Conservation (phyloP, 768 basidiomycete genomes). For the Hortiboletus flavorubellus region DNA sequence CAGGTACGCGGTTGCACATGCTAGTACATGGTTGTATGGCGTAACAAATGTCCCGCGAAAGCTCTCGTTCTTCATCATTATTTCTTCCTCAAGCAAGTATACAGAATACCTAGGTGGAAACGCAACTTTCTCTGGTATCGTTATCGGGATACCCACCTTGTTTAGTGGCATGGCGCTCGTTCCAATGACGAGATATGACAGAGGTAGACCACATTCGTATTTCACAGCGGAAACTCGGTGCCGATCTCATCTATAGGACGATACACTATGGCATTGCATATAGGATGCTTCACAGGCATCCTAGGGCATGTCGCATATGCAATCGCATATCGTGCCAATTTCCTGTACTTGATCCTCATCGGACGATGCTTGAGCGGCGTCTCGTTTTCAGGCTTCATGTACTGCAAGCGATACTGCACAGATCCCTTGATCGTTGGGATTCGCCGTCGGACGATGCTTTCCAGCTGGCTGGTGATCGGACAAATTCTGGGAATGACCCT, state of each 20-base stretch:
- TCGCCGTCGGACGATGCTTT: slow-evolving; percentile 58
- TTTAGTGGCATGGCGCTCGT: slow-evolving; percentile 58
- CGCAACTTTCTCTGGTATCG: slow-evolving; percentile 68
- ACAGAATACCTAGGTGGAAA: slow-evolving; percentile 59
- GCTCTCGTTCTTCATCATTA: slow-evolving; percentile 68
- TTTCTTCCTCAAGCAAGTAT: slow-evolving; percentile 64
- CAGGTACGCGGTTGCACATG: slow-evolving; percentile 35
- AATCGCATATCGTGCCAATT: slow-evolving; percentile 54
- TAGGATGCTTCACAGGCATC: slow-evolving; percentile 51
- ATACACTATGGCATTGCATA: slow-evolving; percentile 51
- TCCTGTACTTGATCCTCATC: slow-evolving; percentile 66
- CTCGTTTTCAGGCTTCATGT: slow-evolving; percentile 64
- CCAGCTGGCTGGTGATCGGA: slow-evolving; percentile 59
- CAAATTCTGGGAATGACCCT: slow-evolving; percentile 60
- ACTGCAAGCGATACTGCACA: slow-evolving; percentile 63
- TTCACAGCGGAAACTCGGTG: neutral
- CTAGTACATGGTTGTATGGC: neutral
- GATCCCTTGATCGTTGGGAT: slow-evolving; percentile 66
- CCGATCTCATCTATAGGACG: slow-evolving; percentile 38
- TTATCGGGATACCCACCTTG: slow-evolving; percentile 62
- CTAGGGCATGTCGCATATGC: slow-evolving; percentile 60
- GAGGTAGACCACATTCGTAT: slow-evolving; percentile 37
- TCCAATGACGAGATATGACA: slow-evolving; percentile 52
- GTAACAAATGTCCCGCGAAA: slow-evolving; percentile 20
- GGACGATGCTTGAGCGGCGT: slow-evolving; percentile 64